Evolutionary conservation across 495 filamentous ascomycete species (phyloP), one percentile per base, ranked within the genome.

Genomic region (Trichodelitschia bisporula): DNA sequence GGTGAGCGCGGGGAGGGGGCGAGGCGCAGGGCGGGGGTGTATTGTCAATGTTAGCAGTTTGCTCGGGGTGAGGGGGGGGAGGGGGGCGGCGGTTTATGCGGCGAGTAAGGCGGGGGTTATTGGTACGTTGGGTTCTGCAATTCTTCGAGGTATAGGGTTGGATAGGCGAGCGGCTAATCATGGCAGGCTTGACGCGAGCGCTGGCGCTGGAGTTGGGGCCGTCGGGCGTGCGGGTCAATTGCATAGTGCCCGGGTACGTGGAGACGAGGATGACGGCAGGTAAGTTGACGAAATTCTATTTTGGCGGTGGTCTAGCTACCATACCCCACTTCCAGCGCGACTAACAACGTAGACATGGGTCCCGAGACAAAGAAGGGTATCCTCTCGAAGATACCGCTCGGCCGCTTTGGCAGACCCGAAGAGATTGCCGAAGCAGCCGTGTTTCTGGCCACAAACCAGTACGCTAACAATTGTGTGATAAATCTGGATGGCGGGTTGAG

Each of bases 401-500:
- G 54, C n/a, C 64, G 77, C 6, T 66, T 80, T 37, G 79, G 78
- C 8, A 47, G 57, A 4, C 48, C 61, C 9, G 54, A 61, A 3
- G 79, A 90, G 40, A 59, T 89, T 17, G 77, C 78, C n/a, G 70
- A 80, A 36, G 77, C 78, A 28, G 77, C 69, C 26, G 48, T 66
- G 18, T 89, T 86, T 47, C 61, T 90, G 12, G 71, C 65, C n/a
- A 57, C 54, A 18, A 86, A 80, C 47, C 45, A 63, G 26, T 90
- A 82, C 45, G 70, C 76, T 5, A 79, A 82, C 42, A 83, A 83
- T 33, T 82, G 77, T 50, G 61, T 82, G 16, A 57, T 90, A 5
- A 82, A 78, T 41, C 57, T 90, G n/a, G 79, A 89, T 45, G 79
- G 79, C 12, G 79, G 79, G 1, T 42, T 83, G 32, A 79, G 76